Conservation (phyloP, 768 basidiomycete species). For the Russula olivacea region DNA sequence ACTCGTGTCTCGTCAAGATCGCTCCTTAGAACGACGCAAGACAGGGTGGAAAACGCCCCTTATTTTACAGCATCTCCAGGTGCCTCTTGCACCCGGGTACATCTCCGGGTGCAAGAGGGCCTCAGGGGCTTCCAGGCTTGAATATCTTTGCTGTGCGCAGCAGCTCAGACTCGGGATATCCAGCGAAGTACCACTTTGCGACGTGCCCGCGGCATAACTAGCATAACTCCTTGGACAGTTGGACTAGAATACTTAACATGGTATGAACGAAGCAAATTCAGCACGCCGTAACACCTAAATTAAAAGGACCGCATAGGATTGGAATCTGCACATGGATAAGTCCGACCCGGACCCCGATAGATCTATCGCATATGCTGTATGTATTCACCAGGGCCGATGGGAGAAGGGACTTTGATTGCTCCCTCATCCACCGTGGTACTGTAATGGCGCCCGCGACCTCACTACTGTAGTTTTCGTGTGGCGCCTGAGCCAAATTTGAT, state of each 20-base stretch:
- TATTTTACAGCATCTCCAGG: neutral
- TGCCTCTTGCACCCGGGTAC: no score
- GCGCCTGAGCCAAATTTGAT: no score
- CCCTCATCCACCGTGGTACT: neutral
- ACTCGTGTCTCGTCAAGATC: neutral
- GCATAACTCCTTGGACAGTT: neutral
- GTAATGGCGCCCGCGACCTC: neutral
- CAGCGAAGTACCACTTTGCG: neutral
- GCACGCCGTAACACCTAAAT: neutral
- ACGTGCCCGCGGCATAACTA: neutral
- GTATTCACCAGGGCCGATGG: neutral
- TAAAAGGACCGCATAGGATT: neutral
- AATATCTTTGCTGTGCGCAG: neutral
- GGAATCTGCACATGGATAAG: neutral
- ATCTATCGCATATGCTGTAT: neutral
- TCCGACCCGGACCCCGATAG: neutral
- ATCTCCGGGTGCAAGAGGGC: no score
- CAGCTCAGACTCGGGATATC: neutral
- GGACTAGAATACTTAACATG: neutral
- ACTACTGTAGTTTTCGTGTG: no score
- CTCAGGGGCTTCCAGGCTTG: neutral
- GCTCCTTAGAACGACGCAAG: neutral
- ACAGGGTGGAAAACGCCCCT: neutral
- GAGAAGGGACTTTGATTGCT: neutral
- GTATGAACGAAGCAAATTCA: neutral